Base-by-base conservation (phyloP, 345 rosid species). In the Sonneratia alba region DNA sequence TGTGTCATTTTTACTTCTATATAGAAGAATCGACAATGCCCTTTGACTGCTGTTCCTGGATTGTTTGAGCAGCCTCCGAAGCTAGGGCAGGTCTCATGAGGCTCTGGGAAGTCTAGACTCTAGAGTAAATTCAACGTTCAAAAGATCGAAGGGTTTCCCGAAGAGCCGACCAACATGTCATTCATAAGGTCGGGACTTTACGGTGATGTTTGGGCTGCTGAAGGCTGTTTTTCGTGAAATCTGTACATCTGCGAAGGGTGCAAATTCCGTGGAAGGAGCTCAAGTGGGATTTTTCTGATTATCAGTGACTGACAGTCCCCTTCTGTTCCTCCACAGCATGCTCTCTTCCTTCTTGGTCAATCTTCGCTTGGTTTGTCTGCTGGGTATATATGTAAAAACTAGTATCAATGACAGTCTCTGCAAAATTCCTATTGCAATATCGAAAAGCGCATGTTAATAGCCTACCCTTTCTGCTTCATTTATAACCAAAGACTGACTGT, bases 1-100 rank as follows among this genome's bases (percentile, higher is more conserved):
- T 15, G 13, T 48, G 53, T 10, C 53, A 48, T 48, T 15, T 48
- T 2, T 4, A 48, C 16, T 40, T 40, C 49, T 53, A 11, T 53
- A 21, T 16, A 21, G 22, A 53, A 16, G 22, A 53, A 48, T 48
- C 22, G 9, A n/a, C 7, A 57, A 57, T 24, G 66, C 66, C 3
- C 22, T 47, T 48, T 4, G 3, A 55, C 5, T 55, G 18, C 53
- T 36, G 13, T 66, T 59, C 42, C 61, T 56, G 48, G 8, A 74
- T 38, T 63, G 45, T 53, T 43, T 70, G 69, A 72, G 48, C 86
- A 86, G 90, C 83, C 83, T 43, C 84, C 88, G 0, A 85, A 82
- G 73, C 18, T 61, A 2, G 83, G 87, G 70, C 74, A 64, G 75
- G 72, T 49, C 70, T 86, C 76, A 81, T 9, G 24, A n/a, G 67